Conservation (phyloP, 2,329 filamentous ascomycete genomes). For the Epichloe baconii region DNA sequence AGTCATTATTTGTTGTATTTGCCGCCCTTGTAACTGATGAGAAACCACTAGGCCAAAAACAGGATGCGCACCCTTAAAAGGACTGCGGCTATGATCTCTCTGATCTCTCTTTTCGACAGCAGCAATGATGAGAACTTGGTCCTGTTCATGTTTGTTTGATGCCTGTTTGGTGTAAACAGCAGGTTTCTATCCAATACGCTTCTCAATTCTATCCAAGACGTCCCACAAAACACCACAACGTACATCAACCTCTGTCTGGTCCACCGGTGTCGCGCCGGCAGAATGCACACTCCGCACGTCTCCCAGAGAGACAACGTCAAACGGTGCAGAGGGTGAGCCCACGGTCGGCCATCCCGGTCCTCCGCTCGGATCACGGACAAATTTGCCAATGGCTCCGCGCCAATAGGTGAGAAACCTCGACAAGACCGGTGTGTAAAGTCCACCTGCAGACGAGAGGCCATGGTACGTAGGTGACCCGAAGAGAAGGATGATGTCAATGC, state of each 20-base stretch:
- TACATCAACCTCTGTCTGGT: slow-evolving; percentile 9
- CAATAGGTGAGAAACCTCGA: slow-evolving; percentile 13
- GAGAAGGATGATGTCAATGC: slow-evolving; percentile 13
- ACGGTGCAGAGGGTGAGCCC: slow-evolving; percentile 10
- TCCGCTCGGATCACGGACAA: slow-evolving; percentile 12
- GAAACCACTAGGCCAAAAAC: too few species aligned
- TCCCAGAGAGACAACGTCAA: slow-evolving; percentile 12
- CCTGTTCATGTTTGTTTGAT: too few species aligned
- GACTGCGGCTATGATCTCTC: too few species aligned
- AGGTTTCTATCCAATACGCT: not conserved
- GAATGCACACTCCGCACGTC: slow-evolving; percentile 5
- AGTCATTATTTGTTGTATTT: too few species aligned
- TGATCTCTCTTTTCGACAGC: too few species aligned
- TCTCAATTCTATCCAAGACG: not conserved
- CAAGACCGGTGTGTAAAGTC: slow-evolving; percentile 9
- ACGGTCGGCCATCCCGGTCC: slow-evolving; percentile 15
- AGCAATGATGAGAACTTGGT: too few species aligned
- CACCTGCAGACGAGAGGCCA: not conserved
- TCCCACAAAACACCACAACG: slow-evolving; percentile 11
- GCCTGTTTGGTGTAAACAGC: too few species aligned
- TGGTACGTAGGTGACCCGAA: slow-evolving; percentile 11
- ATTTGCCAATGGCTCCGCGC: slow-evolving; percentile 12
- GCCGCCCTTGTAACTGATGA: too few species aligned
- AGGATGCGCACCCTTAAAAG: too few species aligned
- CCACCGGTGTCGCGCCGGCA: slow-evolving; percentile 8